Base-by-base conservation (phyloP, 306 rosid species). In the Calophaca sinica region DNA sequence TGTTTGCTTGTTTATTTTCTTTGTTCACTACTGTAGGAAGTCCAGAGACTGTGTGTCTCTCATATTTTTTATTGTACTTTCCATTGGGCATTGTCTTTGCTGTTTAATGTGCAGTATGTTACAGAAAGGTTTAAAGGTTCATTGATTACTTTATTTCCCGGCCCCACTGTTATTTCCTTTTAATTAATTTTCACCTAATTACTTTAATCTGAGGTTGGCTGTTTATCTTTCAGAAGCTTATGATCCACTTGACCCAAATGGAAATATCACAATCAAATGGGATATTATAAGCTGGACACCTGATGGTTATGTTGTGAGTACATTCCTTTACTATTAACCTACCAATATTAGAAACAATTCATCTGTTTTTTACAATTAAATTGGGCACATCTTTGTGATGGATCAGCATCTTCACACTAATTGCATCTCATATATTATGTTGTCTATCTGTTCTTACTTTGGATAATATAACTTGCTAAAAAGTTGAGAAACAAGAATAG, bases 221-320 rank as follows among this genome's bases (percentile, higher is more conserved):
- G 51, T 69, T 76, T 65, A 4, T 61, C 68, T 71, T 80, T 73
- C 94, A 93, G 98, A 90, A 63, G 96, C 98, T 9, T 93, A 83
- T 78, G 98, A 93, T 87, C 72, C 96, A 48, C 98, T 88, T 53
- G 98, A 93, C 53, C 98, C 98, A 4, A 80, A 65, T 74, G 98
- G 92, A 69, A 92, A 89, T 61, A 87, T 92, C 82, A 89, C 97
- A 35, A 84, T 92, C 83, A 88, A 87, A 83, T 92, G 97, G 97
- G 97, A 92, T 74, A 71, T 92, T 9, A 81, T 79, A 9, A 84
- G 83, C 76, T 92, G 97, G 97, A 77, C 90, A 38, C 9, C 88
- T 48, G 97, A 92, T 82, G 97, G 97, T 70, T 92, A 92, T 73
- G 85, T 87, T 50, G 97, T 92, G 82, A 88, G 97, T 85, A 62